These are phyloP conservation scores for Clitopilus passeckerianus DNA, from an alignment of 768 basidiomycete species.

Conservation along the genomic window DNA sequence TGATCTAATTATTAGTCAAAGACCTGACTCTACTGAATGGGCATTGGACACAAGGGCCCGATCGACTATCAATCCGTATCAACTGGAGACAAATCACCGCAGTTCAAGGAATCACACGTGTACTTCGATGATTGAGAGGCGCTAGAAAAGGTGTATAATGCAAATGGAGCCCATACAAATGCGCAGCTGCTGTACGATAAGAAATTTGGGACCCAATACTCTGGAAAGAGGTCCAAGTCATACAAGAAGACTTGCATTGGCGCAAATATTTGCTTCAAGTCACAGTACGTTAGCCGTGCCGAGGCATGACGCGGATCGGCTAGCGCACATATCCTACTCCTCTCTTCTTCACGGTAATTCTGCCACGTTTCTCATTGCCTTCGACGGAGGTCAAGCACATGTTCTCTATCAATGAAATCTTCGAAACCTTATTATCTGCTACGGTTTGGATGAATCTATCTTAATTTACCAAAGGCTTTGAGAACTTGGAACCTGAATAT, in stretches of 20 bases:
- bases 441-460: too few species aligned
- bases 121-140: neutral
- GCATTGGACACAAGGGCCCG: neutral
- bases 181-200: neutral
- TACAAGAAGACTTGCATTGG: neutral
- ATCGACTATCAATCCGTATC: neutral
- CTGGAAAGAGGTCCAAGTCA: too few species aligned
- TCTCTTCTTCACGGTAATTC: too few species aligned
- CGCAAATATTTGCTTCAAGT: too few species aligned
- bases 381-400: too few species aligned
- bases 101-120: neutral
- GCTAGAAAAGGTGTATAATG: neutral
- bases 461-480: too few species aligned
- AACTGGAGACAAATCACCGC: neutral
- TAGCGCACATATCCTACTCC: neutral
- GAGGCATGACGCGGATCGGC: neutral
- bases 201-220: neutral
- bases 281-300: neutral
- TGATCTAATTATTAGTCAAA: neutral
- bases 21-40: neutral
- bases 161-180: neutral
- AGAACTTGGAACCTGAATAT: too few species aligned
- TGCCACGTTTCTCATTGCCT: too few species aligned
- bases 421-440: too few species aligned
- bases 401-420: too few species aligned